Conservation (phyloP, 768 basidiomycete genomes). For the Lentinus brumalis region DNA sequence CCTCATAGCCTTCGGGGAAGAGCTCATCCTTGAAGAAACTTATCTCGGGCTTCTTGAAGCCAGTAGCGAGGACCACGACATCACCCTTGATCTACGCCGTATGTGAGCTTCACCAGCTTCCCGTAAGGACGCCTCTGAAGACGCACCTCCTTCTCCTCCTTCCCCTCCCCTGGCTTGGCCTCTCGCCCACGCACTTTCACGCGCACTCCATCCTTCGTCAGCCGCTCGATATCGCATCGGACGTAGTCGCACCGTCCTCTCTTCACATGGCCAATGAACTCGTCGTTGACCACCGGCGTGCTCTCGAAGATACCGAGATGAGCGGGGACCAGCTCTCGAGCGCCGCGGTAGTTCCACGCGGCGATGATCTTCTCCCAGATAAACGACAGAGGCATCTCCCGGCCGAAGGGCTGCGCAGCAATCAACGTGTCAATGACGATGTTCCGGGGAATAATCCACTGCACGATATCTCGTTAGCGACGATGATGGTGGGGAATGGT, state of each 20-base stretch:
- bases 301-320: conserved; percentile 47
- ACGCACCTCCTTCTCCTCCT: conserved; percentile 32
- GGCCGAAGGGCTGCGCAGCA: conserved; percentile 53
- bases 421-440: conserved; percentile 49
- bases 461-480: not conserved
- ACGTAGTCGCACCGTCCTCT: conserved; percentile 45
- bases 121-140: not conserved
- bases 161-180: conserved; percentile 35
- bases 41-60: conserved; percentile 48
- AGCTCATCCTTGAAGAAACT: conserved; percentile 49
- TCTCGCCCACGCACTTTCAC: conserved; percentile 41
- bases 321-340: conserved; percentile 45
- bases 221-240: conserved; percentile 45
- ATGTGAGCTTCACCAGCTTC: not conserved
- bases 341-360: conserved; percentile 45
- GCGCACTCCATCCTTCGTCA: conserved; percentile 41
- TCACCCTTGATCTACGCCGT: conserved; percentile 41
- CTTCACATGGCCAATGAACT: conserved; percentile 48
- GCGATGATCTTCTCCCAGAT: conserved; percentile 49
- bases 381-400: conserved; percentile 54
- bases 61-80: conserved; percentile 54
- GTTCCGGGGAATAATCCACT: conserved; percentile 53
- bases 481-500: not conserved
- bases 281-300: conserved; percentile 56
- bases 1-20: conserved; percentile 53